Base-by-base conservation (phyloP, 1,139 yeast genomes). In the Arxiozyma heterogenica region DNA sequence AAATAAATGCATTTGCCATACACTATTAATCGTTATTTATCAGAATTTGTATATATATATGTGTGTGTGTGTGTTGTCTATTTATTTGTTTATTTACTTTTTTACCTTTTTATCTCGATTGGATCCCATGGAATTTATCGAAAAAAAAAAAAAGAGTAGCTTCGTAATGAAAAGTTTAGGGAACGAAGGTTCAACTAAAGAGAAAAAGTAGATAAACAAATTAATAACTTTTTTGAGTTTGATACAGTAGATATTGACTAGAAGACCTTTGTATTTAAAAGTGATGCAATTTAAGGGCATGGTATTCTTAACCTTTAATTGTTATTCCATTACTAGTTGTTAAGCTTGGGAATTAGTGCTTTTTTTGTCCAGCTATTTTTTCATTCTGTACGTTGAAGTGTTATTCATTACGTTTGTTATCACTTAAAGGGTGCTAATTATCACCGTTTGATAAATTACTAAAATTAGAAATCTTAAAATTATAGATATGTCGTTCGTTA, bases 401-500 rank as follows among this genome's bases (percentile, higher is more conserved):
- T 34, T 34, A 15, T 15, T 4, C 39, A 34, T 34, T 12, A 7
- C 8, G 11, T 27, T 27, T 6, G 11, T 27, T 27, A 7, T 27
- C 8, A 11, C 8, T 27, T 7, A 27, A 11, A 27, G 11, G 9
- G 2, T 7, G 11, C 30, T 6, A 7, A 7, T 27, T 27, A 6
- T 27, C 30, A 8, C 5, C 9, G 9, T 27, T 27, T 11, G 11
- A 27, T 27, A 27, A 27, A 27, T 7, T 27, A 27, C 9, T 27
- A 5, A 8, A 3, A 34, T 34, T 6, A 34, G 39, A 8, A 39
- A 9, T 8, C 23, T 9, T 20, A 8, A 27, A 23, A 22, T 21
- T 9, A 34, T n/a, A 34, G 39, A 12, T 22, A 73, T 73, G 76
- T 73, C 75, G 0, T 73, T 73, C 55, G 59, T 73, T 50, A 66